These are phyloP conservation scores for Linum lewisii DNA, from an alignment of 345 rosid species.

Conservation along the genomic window DNA sequence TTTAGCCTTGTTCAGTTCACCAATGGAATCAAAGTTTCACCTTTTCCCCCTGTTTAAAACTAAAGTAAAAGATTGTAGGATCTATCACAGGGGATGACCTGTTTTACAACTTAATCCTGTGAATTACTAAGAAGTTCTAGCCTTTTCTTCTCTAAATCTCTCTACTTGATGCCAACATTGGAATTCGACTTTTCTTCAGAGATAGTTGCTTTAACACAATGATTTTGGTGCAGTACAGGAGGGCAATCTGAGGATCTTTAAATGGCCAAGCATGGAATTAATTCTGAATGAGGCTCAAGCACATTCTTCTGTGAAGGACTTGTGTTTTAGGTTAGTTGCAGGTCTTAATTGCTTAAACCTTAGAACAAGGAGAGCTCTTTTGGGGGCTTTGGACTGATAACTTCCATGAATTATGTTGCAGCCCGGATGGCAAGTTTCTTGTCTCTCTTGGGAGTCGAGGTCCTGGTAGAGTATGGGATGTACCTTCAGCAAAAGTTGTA, in stretches of 20 bases:
- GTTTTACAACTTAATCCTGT: no score
- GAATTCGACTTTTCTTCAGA: not conserved
- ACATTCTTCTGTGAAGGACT: slow-evolving; percentile 54
- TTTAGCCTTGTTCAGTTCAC: no score
- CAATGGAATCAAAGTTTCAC: no score
- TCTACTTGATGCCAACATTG: not conserved
- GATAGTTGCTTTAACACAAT: slow-evolving; percentile 17
- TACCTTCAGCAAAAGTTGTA: slow-evolving; percentile 39
- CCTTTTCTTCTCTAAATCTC: not conserved
- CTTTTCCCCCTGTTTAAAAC: no score
- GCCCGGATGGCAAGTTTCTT: slow-evolving; percentile 75
- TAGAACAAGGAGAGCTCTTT: no score
- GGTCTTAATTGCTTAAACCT: not conserved
- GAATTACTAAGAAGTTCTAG: no score
- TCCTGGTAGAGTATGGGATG: slow-evolving; percentile 85
- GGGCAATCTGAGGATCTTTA: slow-evolving; percentile 72
- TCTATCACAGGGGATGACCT: no score
- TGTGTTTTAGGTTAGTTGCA: slow-evolving; percentile 62
- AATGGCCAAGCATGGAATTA: slow-evolving; percentile 82
- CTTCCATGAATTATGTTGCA: slow-evolving; percentile 27
- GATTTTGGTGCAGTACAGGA: slow-evolving; percentile 72
- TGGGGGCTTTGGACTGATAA: no score
- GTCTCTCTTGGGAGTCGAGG: slow-evolving; percentile 61
- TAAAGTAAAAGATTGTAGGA: no score
- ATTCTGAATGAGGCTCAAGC: slow-evolving; percentile 55